A percentile compares a stretch with the other conserved stretches of the same genome.
Evolutionary conservation across 2,329 filamentous ascomycete species (phyloP).

Genomic region (Hypoxylon sp.): DNA sequence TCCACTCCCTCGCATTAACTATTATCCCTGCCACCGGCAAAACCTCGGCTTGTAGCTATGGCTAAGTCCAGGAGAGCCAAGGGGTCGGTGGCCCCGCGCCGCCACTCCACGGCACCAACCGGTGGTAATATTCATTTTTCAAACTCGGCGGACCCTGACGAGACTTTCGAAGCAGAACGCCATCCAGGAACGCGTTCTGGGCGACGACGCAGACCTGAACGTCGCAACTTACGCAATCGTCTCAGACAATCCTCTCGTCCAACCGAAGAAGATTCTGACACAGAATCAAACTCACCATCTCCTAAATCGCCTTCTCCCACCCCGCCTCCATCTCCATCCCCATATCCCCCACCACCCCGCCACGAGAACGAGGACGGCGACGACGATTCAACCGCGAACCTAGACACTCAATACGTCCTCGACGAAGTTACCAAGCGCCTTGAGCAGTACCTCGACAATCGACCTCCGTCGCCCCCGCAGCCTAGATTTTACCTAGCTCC

Average conservation of each 20-base stretch:
- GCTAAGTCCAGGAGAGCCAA: neutral
- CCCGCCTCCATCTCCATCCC: neutral
- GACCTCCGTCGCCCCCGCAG: neutral
- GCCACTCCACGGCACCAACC: constrained; percentile 1
- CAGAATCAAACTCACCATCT: neutral
- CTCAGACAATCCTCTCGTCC: neutral
- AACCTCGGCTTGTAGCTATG: neutral
- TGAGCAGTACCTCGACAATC: neutral
- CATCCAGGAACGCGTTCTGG: constrained; percentile 16
- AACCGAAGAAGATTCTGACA: neutral
- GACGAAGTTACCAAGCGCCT: neutral
- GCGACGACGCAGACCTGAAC: constrained; percentile 1
- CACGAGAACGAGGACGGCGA: constrained; percentile 2
- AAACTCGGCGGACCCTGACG: constrained; percentile 7
- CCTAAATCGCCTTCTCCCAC: neutral
- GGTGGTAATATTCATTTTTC: constrained; percentile 3
- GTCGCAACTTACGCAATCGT: neutral
- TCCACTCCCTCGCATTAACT: neutral
- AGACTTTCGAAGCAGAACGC: constrained; percentile 2
- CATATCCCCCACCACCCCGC: neutral
- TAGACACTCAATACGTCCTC: neutral
- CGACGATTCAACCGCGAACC: neutral
- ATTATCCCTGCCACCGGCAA: neutral
- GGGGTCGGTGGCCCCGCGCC: neutral
- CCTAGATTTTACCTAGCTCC: neutral